Base-by-base conservation (phyloP, 352 stramenopile species). In the Pythium rhizo-oryzae region DNA sequence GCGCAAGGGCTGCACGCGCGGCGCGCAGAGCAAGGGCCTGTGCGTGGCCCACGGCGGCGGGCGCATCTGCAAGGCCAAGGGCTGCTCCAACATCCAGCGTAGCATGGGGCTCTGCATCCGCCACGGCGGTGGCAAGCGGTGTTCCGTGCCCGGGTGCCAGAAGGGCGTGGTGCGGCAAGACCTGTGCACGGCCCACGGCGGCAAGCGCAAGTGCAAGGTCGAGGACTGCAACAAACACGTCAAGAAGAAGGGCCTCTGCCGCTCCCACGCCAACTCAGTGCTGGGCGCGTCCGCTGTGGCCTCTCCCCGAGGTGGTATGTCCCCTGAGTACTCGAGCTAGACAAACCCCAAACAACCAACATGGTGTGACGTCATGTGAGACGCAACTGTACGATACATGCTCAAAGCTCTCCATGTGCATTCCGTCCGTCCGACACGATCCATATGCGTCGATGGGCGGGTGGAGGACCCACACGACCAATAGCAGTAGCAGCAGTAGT, bases 131-230 rank as follows among this genome's bases (percentile, higher is more conserved):
- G 80, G 80, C 30, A 83, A 83, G 54, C 74, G 80, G 8, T 89
- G 80, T 67, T 80, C 80, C 41, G 78, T 94, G 59, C 76, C 86
- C 15, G 85, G 84, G 30, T 96, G 88, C 52, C 81, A 92, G 54
- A 96, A 93, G 60, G 87, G 88, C 21, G 88, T 93, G n/a, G 86
- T 94, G 58, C 85, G 88, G 16, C 87, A 94, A 73, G 87, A 93
- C 49, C 67, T 96, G 67, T 96, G 88, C 74, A 96, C 88, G 25
- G 87, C 87, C 23, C 90, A 97, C 60, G 90, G 90, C 12, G 90
- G 85, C 63, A 94, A 94, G 67, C 84, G 84, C 70, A 94, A 94
- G 70, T 94, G 85, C 59, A 82, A 80, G 30, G 78, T 94, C 41
- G 78, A 86, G 5, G 82, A 91, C 25, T 94, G 85, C 80, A 91